phyloP scores from a whole-genome alignment of 805 yeast genomes.

The Candida patagonica region DNA sequence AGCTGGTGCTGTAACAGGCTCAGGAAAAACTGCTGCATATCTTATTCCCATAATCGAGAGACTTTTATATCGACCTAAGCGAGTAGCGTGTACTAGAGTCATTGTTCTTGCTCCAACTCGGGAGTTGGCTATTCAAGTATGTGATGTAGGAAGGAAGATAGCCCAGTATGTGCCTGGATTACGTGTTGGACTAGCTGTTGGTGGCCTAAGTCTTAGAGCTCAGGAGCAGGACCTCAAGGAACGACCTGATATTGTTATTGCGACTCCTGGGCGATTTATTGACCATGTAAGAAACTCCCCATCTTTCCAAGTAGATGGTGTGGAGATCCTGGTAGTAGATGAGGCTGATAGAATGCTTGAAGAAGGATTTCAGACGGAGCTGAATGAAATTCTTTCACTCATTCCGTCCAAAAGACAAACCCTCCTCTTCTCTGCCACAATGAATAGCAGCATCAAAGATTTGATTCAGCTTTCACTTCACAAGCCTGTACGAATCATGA shows the following conservation, averaged over 20 bases:
- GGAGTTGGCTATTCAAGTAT: constrained; percentile 93
- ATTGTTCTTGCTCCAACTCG: constrained; percentile 91
- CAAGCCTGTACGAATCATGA: constrained; percentile 90
- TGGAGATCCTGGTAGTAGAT: constrained; percentile 88
- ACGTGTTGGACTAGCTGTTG: constrained; percentile 92
- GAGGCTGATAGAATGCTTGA: constrained; percentile 99
- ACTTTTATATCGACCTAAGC: constrained; percentile 77
- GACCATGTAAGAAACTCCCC: constrained; percentile 96
- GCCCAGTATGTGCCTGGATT: constrained; percentile 67
- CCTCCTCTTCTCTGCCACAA: constrained; percentile 89
- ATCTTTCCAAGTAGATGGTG: constrained; percentile 79
- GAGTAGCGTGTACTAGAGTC: constrained; percentile 81
- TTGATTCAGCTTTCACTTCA: constrained; percentile 79
- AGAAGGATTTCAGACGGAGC: constrained; percentile 95
- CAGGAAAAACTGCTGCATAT: constrained; percentile 98
- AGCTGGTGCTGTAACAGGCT: constrained; percentile 99
- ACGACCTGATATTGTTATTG: constrained; percentile 93
- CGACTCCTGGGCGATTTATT: constrained; percentile 97
- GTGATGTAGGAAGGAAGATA: constrained; percentile 83
- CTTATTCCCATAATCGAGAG: constrained; percentile 94
- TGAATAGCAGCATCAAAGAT: constrained; percentile 88
- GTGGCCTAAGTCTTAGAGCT: constrained; percentile 90
- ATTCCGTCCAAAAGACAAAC: constrained; percentile 92
- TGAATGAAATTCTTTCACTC: constrained; percentile 78
- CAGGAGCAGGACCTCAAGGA: constrained; percentile 91